Percentiles rank a stretch among this genome's conserved stretches.
Conservation (phyloP, 176 grass and related monocot genomes). For the Cymbopogon citratus region DNA sequence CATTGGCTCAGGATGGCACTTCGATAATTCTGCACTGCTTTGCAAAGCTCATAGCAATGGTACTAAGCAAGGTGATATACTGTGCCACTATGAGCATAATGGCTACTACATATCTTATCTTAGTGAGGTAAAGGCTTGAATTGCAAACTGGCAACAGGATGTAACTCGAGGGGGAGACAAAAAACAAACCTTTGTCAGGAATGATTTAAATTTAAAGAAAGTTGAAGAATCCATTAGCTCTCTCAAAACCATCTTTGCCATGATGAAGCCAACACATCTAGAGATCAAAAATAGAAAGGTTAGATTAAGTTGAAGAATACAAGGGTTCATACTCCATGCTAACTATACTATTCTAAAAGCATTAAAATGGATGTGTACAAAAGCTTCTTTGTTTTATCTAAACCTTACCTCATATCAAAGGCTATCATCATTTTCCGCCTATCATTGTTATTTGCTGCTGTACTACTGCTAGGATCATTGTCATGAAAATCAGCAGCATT, state of each 20-base stretch:
- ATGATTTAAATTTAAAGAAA: slow-evolving; percentile 87
- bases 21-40: neutral
- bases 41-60: neutral
- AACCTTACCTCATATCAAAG: slow-evolving; percentile 91
- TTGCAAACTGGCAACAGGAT: neutral
- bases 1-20: slow-evolving; percentile 2
- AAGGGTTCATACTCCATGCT: neutral
- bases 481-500: slow-evolving; percentile 87
- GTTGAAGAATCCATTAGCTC: slow-evolving; percentile 83
- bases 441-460: slow-evolving; percentile 40
- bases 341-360: neutral
- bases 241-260: slow-evolving; percentile 82
- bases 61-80: neutral
- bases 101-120: neutral
- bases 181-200: slow-evolving; percentile 80
- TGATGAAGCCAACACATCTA: slow-evolving; percentile 95
- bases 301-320: neutral
- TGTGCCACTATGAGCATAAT: neutral
- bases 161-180: neutral
- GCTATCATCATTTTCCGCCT: slow-evolving; percentile 91
- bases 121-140: neutral
- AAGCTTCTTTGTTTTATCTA: neutral
- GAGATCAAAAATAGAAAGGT: slow-evolving; percentile 15
- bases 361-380: neutral
- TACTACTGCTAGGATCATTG: slow-evolving; percentile 39